Conservation (phyloP, 768 basidiomycete genomes). For the Podaxis sp. region DNA sequence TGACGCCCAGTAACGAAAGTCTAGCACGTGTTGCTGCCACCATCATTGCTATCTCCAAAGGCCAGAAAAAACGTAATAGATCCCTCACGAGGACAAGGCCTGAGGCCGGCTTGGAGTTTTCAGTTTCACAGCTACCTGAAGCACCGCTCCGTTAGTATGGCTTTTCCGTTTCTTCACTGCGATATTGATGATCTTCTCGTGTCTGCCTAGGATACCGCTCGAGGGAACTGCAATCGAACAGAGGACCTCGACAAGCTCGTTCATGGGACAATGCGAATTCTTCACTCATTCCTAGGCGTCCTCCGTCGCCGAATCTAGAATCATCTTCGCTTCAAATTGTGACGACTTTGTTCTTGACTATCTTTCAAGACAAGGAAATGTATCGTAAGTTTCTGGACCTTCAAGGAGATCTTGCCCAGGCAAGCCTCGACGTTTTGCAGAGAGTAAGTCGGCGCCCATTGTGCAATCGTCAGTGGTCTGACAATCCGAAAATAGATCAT, state of each 20-base stretch:
- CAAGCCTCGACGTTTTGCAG: constrained; percentile 7
- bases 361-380: neutral
- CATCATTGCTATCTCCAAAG: neutral
- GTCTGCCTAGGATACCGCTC: too few relatives aligned
- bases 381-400: constrained; percentile 10
- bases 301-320: neutral
- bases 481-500: constrained; percentile 4
- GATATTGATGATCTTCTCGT: too few relatives aligned
- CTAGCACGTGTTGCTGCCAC: neutral
- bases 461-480: neutral
- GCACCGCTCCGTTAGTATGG: neutral
- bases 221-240: too few relatives aligned
- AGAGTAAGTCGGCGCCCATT: neutral
- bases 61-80: neutral
- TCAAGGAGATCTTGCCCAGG: neutral
- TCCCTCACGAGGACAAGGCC: neutral
- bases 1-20: neutral
- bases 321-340: neutral
- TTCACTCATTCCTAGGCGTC: neutral
- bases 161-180: neutral
- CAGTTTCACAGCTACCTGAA: neutral
- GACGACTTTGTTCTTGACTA: neutral
- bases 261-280: neutral
- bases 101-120: neutral
- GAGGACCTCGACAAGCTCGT: neutral